These are phyloP conservation scores for Hansfordia pulvinata DNA, from an alignment of 2,329 filamentous ascomycete genomes.

Conservation along the genomic window DNA sequence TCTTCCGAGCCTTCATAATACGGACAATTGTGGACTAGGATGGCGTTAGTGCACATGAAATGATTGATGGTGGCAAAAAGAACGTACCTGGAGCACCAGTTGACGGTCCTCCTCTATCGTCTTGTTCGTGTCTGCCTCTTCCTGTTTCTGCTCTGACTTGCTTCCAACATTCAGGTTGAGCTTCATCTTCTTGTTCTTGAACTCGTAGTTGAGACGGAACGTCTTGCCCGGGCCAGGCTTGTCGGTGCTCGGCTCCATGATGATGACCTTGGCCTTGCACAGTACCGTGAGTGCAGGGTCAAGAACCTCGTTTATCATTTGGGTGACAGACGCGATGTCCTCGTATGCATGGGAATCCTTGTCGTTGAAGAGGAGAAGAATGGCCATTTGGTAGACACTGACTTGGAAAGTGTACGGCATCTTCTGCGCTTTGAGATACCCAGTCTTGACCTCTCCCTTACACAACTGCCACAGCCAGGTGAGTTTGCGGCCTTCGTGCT, in stretches of 20 bases:
- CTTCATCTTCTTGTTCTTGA: conserved; percentile 97
- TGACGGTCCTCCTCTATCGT: conserved; percentile 98
- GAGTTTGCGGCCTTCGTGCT: conserved; percentile 90
- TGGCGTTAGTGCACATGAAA: too few species aligned
- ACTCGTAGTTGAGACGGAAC: conserved; percentile 82
- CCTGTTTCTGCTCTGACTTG: conserved; percentile 91
- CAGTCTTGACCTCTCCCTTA: conserved; percentile 91
- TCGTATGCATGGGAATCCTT: conserved; percentile 74
- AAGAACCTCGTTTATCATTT: conserved; percentile 66
- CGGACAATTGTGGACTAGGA: conserved; percentile 97
- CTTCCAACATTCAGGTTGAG: conserved; percentile 92
- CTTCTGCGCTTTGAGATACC: conserved; percentile 81
- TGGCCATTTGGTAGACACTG: conserved; percentile 95
- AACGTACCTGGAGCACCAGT: conserved; percentile 81
- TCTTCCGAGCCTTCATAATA: conserved; percentile 99
- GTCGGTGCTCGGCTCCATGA: conserved; percentile 54
- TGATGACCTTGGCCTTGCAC: conserved; percentile 83
- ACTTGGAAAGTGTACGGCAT: conserved; percentile 95
- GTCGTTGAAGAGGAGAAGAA: conserved; percentile 90
- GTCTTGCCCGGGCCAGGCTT: conserved; percentile 68
- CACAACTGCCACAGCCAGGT: conserved; percentile 98
- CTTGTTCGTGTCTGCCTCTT: conserved; percentile 96
- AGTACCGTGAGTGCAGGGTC: conserved; percentile 80
- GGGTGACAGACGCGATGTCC: conserved; percentile 72
- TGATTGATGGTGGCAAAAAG: conserved; percentile 4